A percentile compares a stretch with the other conserved stretches of the same genome.
phyloP scores from a whole-genome alignment of 805 yeast species.

The Naumovozyma baii region DNA sequence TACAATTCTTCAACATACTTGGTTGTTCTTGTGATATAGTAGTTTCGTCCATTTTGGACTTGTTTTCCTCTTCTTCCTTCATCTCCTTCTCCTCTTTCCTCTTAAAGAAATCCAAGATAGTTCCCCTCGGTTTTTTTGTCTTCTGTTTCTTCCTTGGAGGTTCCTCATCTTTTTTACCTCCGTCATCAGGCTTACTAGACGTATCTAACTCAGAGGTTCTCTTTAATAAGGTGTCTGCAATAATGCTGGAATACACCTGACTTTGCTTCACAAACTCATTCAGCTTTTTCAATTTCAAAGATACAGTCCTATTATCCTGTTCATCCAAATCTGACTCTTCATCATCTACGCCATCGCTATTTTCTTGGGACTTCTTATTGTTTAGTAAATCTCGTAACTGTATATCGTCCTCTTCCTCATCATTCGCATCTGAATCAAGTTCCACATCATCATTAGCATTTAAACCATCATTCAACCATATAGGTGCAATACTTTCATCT shows the following conservation, averaged over 20 bases:
- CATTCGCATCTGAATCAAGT: slow-evolving; percentile 18
- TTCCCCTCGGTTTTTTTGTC: slow-evolving; percentile 7
- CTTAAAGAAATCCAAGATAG: slow-evolving; percentile 20
- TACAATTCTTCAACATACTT: slow-evolving; percentile 42
- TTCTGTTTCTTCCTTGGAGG: slow-evolving; percentile 15
- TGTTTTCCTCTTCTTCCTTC: slow-evolving; percentile 15
- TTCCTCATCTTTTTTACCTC: slow-evolving; percentile 11
- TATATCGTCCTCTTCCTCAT: slow-evolving; percentile 8
- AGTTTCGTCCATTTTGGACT: slow-evolving; percentile 12
- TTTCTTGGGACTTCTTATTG: slow-evolving; percentile 1
- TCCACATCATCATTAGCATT: slow-evolving; percentile 10
- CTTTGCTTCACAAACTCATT: slow-evolving; percentile 76
- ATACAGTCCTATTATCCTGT: slow-evolving; percentile 37
- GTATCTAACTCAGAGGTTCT: slow-evolving; percentile 35
- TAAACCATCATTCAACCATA: slow-evolving; percentile 22
- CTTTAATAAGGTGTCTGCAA: slow-evolving; percentile 61
- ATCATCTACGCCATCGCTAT: slow-evolving; percentile 8
- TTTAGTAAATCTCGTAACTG: slow-evolving; percentile 9
- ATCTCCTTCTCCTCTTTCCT: slow-evolving; percentile 5
- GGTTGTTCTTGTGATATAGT: slow-evolving; percentile 41
- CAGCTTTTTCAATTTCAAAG: slow-evolving; percentile 53
- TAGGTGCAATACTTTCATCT: slow-evolving; percentile 9
- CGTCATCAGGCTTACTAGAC: slow-evolving; percentile 15
- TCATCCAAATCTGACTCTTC: slow-evolving; percentile 15
- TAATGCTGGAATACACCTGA: slow-evolving; percentile 76